A percentile compares a stretch with the other conserved stretches of the same genome.
These are phyloP conservation scores for Dactylonectria macrodidyma DNA, from an alignment of 2,329 filamentous ascomycete genomes.

Conservation along the genomic window DNA sequence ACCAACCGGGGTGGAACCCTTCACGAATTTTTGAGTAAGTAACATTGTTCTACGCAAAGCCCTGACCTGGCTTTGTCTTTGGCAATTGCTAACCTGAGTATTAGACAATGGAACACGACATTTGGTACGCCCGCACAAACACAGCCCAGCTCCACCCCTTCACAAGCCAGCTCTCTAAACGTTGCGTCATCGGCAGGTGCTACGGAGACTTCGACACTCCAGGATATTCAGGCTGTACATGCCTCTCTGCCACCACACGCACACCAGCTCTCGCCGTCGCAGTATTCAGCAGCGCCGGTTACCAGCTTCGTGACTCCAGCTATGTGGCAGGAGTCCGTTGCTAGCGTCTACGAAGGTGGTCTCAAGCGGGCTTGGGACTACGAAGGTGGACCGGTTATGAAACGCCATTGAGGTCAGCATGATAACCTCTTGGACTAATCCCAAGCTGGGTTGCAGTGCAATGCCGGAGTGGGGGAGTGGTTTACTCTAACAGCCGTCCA, in stretches of 20 bases:
- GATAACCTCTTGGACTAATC: neutral
- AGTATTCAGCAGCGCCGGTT: slow-evolving; percentile 68
- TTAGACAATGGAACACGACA: slow-evolving; percentile 93
- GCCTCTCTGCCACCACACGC: slow-evolving; percentile 60
- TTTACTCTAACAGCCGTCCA: neutral
- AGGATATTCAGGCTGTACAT: slow-evolving; percentile 66
- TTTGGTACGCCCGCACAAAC: slow-evolving; percentile 78
- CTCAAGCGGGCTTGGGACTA: slow-evolving; percentile 75
- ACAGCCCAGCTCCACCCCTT: slow-evolving; percentile 51
- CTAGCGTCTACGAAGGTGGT: slow-evolving; percentile 77
- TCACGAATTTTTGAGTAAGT: slow-evolving; percentile 91
- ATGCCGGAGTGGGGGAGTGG: neutral
- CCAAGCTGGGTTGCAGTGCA: neutral
- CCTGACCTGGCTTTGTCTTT: neutral
- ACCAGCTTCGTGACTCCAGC: slow-evolving; percentile 76
- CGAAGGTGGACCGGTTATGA: slow-evolving; percentile 56
- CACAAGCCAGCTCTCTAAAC: slow-evolving; percentile 67
- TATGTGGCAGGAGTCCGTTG: slow-evolving; percentile 82
- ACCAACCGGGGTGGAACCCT: slow-evolving; percentile 84
- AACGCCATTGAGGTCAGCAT: slow-evolving; percentile 44
- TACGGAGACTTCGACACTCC: slow-evolving; percentile 67
- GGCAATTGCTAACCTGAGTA: slow-evolving; percentile 18
- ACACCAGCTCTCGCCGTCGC: slow-evolving; percentile 64
- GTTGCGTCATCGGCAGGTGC: slow-evolving; percentile 67
- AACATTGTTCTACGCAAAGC: neutral